Evolutionary conservation across 495 filamentous ascomycete genomes (phyloP).

Genomic region (Parmelia sp.): DNA sequence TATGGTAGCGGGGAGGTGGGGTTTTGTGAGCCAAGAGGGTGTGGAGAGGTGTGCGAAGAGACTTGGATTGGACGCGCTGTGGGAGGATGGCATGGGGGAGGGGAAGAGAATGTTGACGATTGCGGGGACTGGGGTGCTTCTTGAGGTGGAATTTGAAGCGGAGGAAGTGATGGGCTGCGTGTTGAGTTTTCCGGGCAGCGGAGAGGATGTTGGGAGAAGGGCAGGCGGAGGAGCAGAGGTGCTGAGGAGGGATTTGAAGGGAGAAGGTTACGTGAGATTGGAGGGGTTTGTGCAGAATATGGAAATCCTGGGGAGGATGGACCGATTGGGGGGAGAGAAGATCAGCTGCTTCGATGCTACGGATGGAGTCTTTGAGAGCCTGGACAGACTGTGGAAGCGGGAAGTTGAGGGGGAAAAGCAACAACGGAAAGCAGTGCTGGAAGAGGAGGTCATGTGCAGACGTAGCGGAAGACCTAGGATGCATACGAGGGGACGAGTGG

Average conservation of each 20-base stretch:
- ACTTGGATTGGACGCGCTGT: slow-evolving; percentile 67
- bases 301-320: slow-evolving; percentile 67
- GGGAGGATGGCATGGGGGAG: slow-evolving; percentile 51
- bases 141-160: slow-evolving; percentile 46
- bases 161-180: slow-evolving; percentile 42
- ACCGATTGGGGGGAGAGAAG: slow-evolving; percentile 68
- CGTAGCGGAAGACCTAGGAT: slow-evolving; percentile 72
- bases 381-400: slow-evolving; percentile 57
- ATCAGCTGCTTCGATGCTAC: slow-evolving; percentile 87
- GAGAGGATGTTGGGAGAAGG: slow-evolving; percentile 38
- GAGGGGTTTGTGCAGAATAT: slow-evolving; percentile 75
- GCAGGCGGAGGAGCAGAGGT: slow-evolving; percentile 45
- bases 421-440: slow-evolving; percentile 37
- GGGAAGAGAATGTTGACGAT: slow-evolving; percentile 55
- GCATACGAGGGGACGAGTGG: slow-evolving; percentile 65
- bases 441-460: slow-evolving; percentile 52
- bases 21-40: slow-evolving; percentile 69
- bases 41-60: slow-evolving; percentile 68
- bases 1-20: slow-evolving; percentile 36
- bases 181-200: slow-evolving; percentile 41
- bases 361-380: slow-evolving; percentile 65
- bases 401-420: slow-evolving; percentile 57
- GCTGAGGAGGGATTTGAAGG: slow-evolving; percentile 44
- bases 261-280: slow-evolving; percentile 38
- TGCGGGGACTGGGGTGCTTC: slow-evolving; percentile 56